Evolutionary conservation across 2,329 filamentous ascomycete species (phyloP), one percentile per base, ranked within the genome.

Genomic region (Colletotrichum noveboracense): DNA sequence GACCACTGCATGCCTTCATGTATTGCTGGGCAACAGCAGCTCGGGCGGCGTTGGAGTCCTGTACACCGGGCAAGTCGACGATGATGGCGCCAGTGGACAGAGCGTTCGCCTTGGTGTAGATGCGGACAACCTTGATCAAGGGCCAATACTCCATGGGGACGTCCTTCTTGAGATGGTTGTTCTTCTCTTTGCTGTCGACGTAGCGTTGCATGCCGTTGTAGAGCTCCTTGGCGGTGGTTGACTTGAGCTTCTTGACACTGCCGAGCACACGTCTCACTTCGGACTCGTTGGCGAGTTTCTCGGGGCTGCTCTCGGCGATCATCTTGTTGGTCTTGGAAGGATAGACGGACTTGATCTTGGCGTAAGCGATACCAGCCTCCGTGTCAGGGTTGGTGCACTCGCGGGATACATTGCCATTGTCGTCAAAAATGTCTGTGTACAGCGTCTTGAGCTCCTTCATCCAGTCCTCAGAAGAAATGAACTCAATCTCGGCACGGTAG

Each of bases 21-120:
- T 93, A 93, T 0, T 85, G 85, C 62, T 88, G 85, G 2, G 91
- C 90, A 26, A 93, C 88, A 6, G 89, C 88, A 38, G 88, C 87
- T 64, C 91, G 86, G 38, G 91, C 92, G 6, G 89, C 88, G 79
- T 93, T 93, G 2, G 88, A 88, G 78, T 93, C 91, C 24, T 91
- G 88, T 1, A 91, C 85, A 60, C 91, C 91, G 5, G 91, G 91
- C 10, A 93, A 82, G 80, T 93, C 85, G 14, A 86, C 85, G 5
- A 86, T 77, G 10, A 85, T 81, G 8, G 82, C 80, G 1, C 85
- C 85, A 1, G 82, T 83, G 4, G 81, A 81, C 7, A 87, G 80
- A 3, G 81, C 82, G 7, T 79, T 64, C 0, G 84, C 80, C 65
- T 83, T 84, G 26, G 82, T 81, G 56, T 81, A 85, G 24, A 86